These are phyloP conservation scores for Dactylellina cionopaga DNA, from an alignment of 2,329 filamentous ascomycete genomes.

Conservation along the genomic window DNA sequence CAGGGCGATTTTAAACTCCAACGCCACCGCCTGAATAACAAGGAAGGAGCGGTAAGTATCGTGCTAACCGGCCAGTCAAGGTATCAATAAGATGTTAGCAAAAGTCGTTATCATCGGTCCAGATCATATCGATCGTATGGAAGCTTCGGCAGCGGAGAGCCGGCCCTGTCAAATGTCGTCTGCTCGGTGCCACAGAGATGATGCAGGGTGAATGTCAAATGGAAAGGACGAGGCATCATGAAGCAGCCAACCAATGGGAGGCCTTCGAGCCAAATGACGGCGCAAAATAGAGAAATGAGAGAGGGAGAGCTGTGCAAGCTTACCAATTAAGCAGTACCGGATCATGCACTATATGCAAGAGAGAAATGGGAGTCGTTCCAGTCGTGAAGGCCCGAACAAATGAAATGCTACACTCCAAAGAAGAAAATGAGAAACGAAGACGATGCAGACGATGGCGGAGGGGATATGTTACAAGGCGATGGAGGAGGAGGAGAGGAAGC, in stretches of 20 bases:
- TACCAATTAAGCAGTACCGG: constrained; percentile 45
- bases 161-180: constrained; percentile 44
- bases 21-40: constrained; percentile 35
- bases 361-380: constrained; percentile 46
- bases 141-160: neutral
- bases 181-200: constrained; percentile 48
- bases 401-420: constrained; percentile 38
- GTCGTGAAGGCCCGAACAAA: constrained; percentile 37
- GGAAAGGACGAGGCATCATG: constrained; percentile 19
- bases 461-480: constrained; percentile 43
- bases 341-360: constrained; percentile 37
- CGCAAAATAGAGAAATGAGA: neutral
- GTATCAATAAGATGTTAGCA: neutral
- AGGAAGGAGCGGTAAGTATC: constrained; percentile 45
- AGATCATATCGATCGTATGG: neutral
- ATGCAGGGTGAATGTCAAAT: constrained; percentile 30
- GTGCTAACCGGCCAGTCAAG: no score
- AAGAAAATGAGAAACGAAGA: constrained; percentile 36
- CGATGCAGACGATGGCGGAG: constrained; percentile 26
- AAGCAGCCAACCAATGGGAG: constrained; percentile 42
- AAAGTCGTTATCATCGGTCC: no score
- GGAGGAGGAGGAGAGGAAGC: constrained; percentile 6
- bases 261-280: neutral
- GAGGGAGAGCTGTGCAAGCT: constrained; percentile 25
- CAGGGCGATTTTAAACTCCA: constrained; percentile 21